Evolutionary conservation across 208 protist species (phyloP).

Genomic region (Acanthamoeba divionensis): DNA sequence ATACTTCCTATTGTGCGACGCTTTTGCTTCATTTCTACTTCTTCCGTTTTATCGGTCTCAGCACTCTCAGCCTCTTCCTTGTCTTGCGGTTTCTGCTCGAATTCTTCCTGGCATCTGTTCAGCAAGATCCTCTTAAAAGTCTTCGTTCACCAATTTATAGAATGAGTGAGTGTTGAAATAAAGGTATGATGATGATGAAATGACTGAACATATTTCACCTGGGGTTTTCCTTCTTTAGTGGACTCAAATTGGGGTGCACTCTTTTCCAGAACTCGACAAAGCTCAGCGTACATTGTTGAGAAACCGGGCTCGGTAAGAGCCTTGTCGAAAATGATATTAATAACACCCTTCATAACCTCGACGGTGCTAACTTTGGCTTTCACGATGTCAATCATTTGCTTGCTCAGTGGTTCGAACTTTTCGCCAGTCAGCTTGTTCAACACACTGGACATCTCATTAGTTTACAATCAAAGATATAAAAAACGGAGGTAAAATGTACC

Average conservation of each 20-base stretch:
- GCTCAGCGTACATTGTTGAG: constrained; percentile 55
- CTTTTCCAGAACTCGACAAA: constrained; percentile 12
- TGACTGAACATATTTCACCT: background rate
- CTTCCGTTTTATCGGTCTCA: background rate
- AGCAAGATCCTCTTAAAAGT: constrained; percentile 61
- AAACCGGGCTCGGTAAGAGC: constrained; percentile 53
- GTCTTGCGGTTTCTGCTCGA: constrained; percentile 59
- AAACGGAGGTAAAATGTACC: background rate
- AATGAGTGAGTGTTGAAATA: background rate
- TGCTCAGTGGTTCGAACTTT: constrained; percentile 25
- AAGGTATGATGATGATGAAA: too few relatives aligned
- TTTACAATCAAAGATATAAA: background rate
- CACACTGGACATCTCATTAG: background rate
- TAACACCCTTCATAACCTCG: constrained; percentile 7
- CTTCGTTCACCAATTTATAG: background rate
- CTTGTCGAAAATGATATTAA: constrained; percentile 57
- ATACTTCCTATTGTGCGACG: background rate
- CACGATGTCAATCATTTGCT: constrained; percentile 23
- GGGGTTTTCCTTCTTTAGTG: background rate
- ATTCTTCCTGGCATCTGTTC: constrained; percentile 70
- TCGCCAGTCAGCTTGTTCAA: constrained; percentile 49
- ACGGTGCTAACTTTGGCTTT: background rate
- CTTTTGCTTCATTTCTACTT: background rate
- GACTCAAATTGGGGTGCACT: background rate
- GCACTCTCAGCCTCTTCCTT: background rate